Conservation (phyloP, 108 stramenopile genomes). For the Cyclotella kingstonii region DNA sequence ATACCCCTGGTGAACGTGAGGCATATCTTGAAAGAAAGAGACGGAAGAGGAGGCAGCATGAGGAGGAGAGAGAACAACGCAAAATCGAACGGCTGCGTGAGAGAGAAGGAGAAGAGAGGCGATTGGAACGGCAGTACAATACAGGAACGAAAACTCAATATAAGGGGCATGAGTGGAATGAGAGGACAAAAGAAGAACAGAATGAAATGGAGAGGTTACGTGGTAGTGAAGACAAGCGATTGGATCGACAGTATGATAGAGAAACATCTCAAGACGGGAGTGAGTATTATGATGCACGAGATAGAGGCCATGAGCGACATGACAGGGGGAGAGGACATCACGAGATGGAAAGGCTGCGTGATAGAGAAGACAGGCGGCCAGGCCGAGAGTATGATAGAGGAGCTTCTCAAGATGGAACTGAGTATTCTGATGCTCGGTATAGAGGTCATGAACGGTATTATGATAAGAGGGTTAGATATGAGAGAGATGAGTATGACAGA, state of each 20-base stretch:
- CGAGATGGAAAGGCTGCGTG: constrained; percentile 2
- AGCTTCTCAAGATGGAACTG: constrained; percentile 1
- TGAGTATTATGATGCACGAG: not conserved
- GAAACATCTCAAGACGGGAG: not conserved
- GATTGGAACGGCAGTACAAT: not conserved
- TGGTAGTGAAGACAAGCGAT: not conserved
- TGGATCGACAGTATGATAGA: not conserved
- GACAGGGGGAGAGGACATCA: too few species aligned
- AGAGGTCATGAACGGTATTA: not conserved
- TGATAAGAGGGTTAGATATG: constrained; percentile 9
- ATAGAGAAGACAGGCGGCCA: constrained; percentile 4
- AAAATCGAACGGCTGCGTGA: constrained; percentile 1
- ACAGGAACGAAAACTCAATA: too few species aligned
- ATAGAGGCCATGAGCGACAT: too few species aligned
- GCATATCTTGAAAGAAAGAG: constrained; percentile 30
- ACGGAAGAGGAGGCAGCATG: constrained; percentile 12
- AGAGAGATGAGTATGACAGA: constrained; percentile 12
- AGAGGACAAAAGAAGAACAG: too few species aligned
- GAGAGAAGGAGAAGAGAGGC: constrained; percentile 3
- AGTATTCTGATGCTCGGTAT: constrained; percentile 17
- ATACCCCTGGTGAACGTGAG: constrained; percentile 27
- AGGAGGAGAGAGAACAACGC: constrained; percentile 8
- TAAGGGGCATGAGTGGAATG: too few species aligned
- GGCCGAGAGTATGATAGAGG: constrained; percentile 6
- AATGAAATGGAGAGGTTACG: not conserved